phyloP scores from a whole-genome alignment of 352 stramenopile species.

The Heterotrichella gracilis region DNA sequence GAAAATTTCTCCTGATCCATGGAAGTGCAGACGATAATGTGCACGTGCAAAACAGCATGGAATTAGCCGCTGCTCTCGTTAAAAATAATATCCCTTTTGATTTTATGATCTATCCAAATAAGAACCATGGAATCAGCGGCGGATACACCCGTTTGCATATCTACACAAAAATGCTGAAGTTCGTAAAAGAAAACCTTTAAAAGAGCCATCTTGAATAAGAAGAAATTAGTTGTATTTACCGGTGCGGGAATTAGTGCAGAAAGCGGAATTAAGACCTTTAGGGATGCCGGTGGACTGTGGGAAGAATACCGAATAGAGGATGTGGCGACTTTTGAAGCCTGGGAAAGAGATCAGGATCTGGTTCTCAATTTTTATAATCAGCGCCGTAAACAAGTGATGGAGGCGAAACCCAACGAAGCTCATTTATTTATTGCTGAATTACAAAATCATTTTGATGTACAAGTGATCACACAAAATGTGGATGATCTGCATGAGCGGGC shows the following conservation, averaged over 20 bases:
- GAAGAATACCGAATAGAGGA: neutral
- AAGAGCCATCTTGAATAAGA: neutral
- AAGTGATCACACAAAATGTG: neutral
- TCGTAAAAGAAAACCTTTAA: constrained; percentile 9
- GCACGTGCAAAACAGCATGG: neutral
- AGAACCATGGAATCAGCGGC: neutral
- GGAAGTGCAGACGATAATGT: neutral
- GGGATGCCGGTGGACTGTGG: neutral
- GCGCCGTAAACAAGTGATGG: neutral
- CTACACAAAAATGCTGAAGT: constrained; percentile 1
- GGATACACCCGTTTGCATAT: neutral
- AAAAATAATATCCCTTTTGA: neutral
- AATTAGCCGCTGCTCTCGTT: neutral
- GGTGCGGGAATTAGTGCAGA: neutral
- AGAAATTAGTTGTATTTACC: neutral
- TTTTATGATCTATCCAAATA: constrained; percentile 4
- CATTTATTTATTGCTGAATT: neutral
- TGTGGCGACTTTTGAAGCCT: neutral
- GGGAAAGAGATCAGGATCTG: neutral
- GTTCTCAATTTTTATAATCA: neutral
- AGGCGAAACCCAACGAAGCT: neutral
- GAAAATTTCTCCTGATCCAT: neutral
- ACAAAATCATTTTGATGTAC: neutral
- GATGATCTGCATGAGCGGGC: neutral
- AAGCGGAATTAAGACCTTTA: neutral